Evolutionary conservation across 2,329 filamentous ascomycete species (phyloP), one percentile per base, ranked within the genome.

Genomic region (Cercospora brassicicola): DNA sequence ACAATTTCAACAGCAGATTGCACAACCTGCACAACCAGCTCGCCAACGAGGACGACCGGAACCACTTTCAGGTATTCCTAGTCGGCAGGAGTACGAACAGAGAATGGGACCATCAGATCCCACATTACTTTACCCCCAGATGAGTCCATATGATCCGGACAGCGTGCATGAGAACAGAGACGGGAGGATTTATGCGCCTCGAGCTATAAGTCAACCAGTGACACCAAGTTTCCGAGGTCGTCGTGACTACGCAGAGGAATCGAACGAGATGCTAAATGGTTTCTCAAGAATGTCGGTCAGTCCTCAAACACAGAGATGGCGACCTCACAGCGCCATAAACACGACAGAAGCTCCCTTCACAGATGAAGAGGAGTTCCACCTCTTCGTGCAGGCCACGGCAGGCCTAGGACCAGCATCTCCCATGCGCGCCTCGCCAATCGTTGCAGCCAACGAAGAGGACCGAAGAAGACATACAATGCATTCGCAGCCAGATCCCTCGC

Each of bases 381-480:
- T 78, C 3, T 78, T 78, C 56, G 76, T 74, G 4, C 73, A 76
- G 56, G 77, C 77, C 11, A 78, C 76, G 4, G 74, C 74, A 11
- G 77, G 77, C 13, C 67, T 78, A 11, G 75, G 71, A 9, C 73
- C 74, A 8, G 73, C 75, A 33, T 64, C 67, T 57, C 64, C 71
- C 6, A 70, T 69, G 20, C 57, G 67, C 62, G 26, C 45, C 20
- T 62, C 65, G 9, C 59, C 59, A 20, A 42, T 48, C 23, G 45
- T 18, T 11, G 23, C 48, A 42, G 31, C 45, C 45, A n/a, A 59
- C 30, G 55, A 67, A 9, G 57, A 65, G 13, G 55, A 64, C 23
- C 36, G 20, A 42, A 63, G 59, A 28, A 48, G 33, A 20, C 18
- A 57, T 6, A 48, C 60, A 26, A 59, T 48, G 31, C 45, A 61